A percentile compares a stretch with the other conserved stretches of the same genome.
Evolutionary conservation across 768 basidiomycete species (phyloP).

Genomic region (Mycena galericulata): DNA sequence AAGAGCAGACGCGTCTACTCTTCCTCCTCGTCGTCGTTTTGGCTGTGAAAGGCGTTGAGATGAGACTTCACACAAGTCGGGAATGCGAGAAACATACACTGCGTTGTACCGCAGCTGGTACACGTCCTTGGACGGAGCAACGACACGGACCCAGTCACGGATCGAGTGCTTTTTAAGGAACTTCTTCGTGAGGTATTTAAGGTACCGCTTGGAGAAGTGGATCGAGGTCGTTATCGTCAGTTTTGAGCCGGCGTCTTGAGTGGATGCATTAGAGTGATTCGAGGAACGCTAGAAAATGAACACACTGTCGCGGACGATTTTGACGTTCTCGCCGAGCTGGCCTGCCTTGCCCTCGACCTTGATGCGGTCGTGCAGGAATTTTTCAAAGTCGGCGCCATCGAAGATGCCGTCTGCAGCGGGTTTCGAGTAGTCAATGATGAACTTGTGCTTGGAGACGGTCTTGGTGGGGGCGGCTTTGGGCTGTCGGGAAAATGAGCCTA

Average conservation of each 20-base stretch:
- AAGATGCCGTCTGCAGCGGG: slow-evolving; percentile 61
- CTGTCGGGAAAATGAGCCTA: slow-evolving; percentile 33
- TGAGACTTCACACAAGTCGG: not conserved
- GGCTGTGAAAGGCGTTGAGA: slow-evolving; percentile 43
- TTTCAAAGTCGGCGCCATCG: slow-evolving; percentile 75
- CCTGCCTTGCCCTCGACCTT: slow-evolving; percentile 95
- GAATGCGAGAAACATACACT: slow-evolving; percentile 63
- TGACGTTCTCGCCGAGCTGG: slow-evolving; percentile 90
- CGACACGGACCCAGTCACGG: slow-evolving; percentile 98
- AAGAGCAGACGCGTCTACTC: slow-evolving; percentile 48
- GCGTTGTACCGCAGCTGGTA: slow-evolving; percentile 96
- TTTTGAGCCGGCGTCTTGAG: slow-evolving; percentile 69
- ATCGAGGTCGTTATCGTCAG: slow-evolving; percentile 88
- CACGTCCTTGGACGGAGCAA: slow-evolving; percentile 92
- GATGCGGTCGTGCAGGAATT: slow-evolving; percentile 93
- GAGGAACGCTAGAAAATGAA: slow-evolving; percentile 23
- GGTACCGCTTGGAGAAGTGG: slow-evolving; percentile 95
- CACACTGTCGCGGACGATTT: slow-evolving; percentile 88
- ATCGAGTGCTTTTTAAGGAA: slow-evolving; percentile 98
- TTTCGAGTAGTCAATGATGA: slow-evolving; percentile 36
- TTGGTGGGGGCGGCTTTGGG: slow-evolving; percentile 37
- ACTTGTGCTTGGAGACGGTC: slow-evolving; percentile 38
- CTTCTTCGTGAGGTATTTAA: slow-evolving; percentile 99
- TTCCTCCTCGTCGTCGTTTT: slow-evolving; percentile 67
- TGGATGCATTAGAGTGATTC: not conserved